These are phyloP conservation scores for Candida takata DNA, from an alignment of 805 yeast species.

Conservation along the genomic window DNA sequence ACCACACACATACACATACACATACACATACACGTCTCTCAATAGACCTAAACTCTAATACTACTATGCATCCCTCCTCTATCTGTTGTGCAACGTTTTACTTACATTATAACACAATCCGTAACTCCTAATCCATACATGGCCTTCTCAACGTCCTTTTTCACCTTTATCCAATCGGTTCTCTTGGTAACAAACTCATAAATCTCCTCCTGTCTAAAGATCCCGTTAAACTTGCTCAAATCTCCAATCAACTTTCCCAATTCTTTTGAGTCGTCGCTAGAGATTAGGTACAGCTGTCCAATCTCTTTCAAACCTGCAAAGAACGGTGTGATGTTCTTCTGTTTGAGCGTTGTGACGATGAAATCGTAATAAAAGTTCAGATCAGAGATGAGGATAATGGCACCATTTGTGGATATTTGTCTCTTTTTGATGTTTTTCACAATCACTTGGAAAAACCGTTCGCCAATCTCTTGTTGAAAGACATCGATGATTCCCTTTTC, in stretches of 20 bases:
- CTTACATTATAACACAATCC: constrained; percentile 65
- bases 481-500: constrained; percentile 86
- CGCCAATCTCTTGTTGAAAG: constrained; percentile 90
- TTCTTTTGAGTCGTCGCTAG: constrained; percentile 68
- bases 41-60: background rate
- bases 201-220: constrained; percentile 89
- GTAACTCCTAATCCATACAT: constrained; percentile 84
- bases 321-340: constrained; percentile 64
- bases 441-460: constrained; percentile 68
- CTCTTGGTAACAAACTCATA: constrained; percentile 85
- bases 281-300: constrained; percentile 76
- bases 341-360: constrained; percentile 48
- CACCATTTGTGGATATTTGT: constrained; percentile 74
- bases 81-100: too few species aligned
- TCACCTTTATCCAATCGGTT: constrained; percentile 76
- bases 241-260: constrained; percentile 81
- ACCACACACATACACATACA: too few species aligned
- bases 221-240: constrained; percentile 77
- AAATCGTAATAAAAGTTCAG: constrained; percentile 73
- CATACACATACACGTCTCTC: background rate
- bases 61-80: background rate
- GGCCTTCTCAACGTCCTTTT: constrained; percentile 81
- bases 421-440: constrained; percentile 72
- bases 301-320: constrained; percentile 76
- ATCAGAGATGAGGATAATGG: constrained; percentile 75